Percentiles rank a stretch among this genome's conserved stretches.
phyloP scores from a whole-genome alignment of 2,329 filamentous ascomycete genomes.

The Aspergillus alliaceus region DNA sequence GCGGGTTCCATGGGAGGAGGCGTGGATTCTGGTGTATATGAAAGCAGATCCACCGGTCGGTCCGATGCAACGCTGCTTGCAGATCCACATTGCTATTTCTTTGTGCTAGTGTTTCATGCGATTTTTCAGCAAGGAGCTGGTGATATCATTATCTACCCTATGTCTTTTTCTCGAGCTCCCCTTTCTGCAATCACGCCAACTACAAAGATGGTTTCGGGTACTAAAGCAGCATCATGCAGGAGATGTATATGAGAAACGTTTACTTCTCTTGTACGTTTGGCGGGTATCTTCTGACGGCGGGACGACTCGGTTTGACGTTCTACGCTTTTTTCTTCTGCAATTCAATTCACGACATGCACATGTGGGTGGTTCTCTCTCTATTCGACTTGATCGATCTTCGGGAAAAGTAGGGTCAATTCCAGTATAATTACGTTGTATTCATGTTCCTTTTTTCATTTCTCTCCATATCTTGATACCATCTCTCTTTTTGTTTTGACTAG shows the following conservation, averaged over 20 bases:
- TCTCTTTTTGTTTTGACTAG: neutral
- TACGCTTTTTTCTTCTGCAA: too few relatives aligned
- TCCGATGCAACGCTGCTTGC: neutral
- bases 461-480: neutral
- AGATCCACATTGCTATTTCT: neutral
- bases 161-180: neutral
- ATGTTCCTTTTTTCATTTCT: neutral
- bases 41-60: neutral
- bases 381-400: neutral
- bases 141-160: neutral
- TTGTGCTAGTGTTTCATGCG: neutral
- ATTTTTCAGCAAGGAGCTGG: conserved; percentile 2
- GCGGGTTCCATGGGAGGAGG: conserved; percentile 7
- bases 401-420: neutral
- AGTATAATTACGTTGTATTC: neutral
- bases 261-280: neutral
- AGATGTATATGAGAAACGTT: neutral
- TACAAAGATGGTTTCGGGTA: neutral
- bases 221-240: neutral
- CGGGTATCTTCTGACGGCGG: neutral
- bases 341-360: neutral
- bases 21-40: conserved; percentile 12
- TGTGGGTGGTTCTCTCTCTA: neutral
- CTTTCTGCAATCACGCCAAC: neutral
- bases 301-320: neutral